Conservation (phyloP, 2,329 filamentous ascomycete genomes). For the Emergomyces africanus region DNA sequence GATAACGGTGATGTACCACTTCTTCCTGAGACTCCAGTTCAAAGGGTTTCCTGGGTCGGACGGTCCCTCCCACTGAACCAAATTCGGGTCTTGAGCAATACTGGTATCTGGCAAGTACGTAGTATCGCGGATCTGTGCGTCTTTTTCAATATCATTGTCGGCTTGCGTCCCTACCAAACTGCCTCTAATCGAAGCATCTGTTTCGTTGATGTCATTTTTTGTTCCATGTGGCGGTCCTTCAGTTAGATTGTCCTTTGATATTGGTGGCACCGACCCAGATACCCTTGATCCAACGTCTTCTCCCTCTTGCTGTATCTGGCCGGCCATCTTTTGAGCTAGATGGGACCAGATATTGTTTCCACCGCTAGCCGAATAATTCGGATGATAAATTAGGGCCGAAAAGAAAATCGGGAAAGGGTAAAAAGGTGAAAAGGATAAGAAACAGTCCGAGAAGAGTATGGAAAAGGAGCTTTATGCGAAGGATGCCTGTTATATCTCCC, state of each 20-base stretch:
- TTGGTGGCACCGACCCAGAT: neutral
- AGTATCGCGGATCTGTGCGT: neutral
- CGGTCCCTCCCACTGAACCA: slow-evolving; percentile 2
- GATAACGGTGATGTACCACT: slow-evolving; percentile 32
- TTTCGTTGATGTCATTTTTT: neutral
- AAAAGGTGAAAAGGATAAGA: neutral
- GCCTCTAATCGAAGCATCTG: neutral
- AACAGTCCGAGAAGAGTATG: neutral
- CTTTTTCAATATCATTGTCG: neutral
- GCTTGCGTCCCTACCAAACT: neutral
- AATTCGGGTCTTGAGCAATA: neutral
- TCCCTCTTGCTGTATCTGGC: neutral
- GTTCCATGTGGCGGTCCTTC: neutral
- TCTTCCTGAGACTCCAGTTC: slow-evolving; percentile 13
- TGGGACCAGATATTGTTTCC: neutral
- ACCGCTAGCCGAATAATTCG: neutral
- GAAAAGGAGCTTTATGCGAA: neutral
- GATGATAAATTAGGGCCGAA: neutral
- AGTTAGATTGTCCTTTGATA: neutral
- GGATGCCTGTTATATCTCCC: neutral
- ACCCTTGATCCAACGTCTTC: neutral
- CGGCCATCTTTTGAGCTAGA: neutral
- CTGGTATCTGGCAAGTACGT: neutral
- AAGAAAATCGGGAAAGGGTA: too few species aligned
- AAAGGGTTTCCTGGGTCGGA: slow-evolving; percentile 1